Percentiles rank a stretch among this genome's conserved stretches.
These are phyloP conservation scores for Spiraea crenata DNA, from an alignment of 331 rosid genomes.

Conservation along the genomic window DNA sequence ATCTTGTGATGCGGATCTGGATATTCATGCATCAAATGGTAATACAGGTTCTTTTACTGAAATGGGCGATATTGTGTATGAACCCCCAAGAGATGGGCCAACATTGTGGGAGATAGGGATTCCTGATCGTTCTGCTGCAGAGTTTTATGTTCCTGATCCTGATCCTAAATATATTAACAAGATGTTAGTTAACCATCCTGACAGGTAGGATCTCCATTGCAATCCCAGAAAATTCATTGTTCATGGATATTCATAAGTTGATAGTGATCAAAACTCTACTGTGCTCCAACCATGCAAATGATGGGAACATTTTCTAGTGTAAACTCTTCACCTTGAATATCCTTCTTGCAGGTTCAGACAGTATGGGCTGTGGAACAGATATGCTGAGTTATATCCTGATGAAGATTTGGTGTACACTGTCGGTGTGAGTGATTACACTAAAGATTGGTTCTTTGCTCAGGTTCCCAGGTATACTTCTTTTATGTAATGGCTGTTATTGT, in stretches of 20 bases:
- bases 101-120: slow-evolving; percentile 55
- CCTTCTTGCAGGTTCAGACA: slow-evolving; percentile 39
- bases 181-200: slow-evolving; percentile 35
- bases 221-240: background rate
- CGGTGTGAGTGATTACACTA: slow-evolving; percentile 40
- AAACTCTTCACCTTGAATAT: background rate
- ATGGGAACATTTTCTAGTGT: background rate
- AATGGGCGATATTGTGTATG: slow-evolving; percentile 31
- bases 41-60: slow-evolving; percentile 32
- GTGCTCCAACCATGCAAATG: background rate
- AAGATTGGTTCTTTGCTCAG: slow-evolving; percentile 49
- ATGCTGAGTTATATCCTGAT: slow-evolving; percentile 31
- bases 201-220: slow-evolving; percentile 21
- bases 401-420: slow-evolving; percentile 35
- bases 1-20: background rate
- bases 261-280: slow-evolving; percentile 7
- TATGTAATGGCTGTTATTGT: background rate
- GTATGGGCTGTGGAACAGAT: slow-evolving; percentile 42
- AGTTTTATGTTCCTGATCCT: slow-evolving; percentile 53
- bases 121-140: slow-evolving; percentile 52
- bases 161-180: slow-evolving; percentile 32
- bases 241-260: background rate
- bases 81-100: slow-evolving; percentile 45
- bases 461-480: slow-evolving; percentile 35
- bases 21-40: too few relatives aligned